Evolutionary conservation across 2,329 filamentous ascomycete genomes (phyloP), one percentile per base, ranked within the genome.

Genomic region (Xylaria sp.): DNA sequence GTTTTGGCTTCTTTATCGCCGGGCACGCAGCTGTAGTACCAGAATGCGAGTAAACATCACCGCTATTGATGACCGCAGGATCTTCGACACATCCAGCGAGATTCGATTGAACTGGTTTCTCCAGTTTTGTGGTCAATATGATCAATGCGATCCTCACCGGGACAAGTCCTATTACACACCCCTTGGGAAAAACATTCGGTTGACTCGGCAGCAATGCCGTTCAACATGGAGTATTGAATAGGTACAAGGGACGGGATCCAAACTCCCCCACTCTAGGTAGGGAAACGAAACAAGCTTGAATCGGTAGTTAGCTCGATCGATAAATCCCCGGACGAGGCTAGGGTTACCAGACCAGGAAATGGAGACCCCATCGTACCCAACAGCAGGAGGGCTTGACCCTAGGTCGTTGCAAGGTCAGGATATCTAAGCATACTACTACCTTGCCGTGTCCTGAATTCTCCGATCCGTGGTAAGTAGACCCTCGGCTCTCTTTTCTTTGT

Each of bases 221-320:
- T 28, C 51, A 20, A 46, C 38, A 46, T 40, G 11, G 26, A 42
- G 36, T 58, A 38, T 20, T 23, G 10, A 28, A 59, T 48, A 23
- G 23, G 23, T 23, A 44, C 63, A 51, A 59, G 63, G 59, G 56
- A 59, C 53, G 28, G 46, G 48, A 66, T 44, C 48, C 48, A 53
- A 36, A 63, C n/a, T 66, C n/a, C 57, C 48, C 66, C 59, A 59
- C 51, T 36, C 38, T 57, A 57, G 63, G 53, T 28, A 61, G 53
- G 26, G 42, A 68, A 65, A 66, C 31, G 44, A 68, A 49, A 63
- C 58, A 36, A 20, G 57, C 53, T 66, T 20, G 59, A 66, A 57
- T 69, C 63, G 67, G 67, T 69, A 69, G 63, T 69, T 69, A 57
- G 63, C 58, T 66, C 63, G 67, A 69, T 69, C 67, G 67, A 66